Percentiles rank a stretch among this genome's conserved stretches.
phyloP scores from a whole-genome alignment of 139 green algal genomes.

The Haematococcus lacustris region DNA sequence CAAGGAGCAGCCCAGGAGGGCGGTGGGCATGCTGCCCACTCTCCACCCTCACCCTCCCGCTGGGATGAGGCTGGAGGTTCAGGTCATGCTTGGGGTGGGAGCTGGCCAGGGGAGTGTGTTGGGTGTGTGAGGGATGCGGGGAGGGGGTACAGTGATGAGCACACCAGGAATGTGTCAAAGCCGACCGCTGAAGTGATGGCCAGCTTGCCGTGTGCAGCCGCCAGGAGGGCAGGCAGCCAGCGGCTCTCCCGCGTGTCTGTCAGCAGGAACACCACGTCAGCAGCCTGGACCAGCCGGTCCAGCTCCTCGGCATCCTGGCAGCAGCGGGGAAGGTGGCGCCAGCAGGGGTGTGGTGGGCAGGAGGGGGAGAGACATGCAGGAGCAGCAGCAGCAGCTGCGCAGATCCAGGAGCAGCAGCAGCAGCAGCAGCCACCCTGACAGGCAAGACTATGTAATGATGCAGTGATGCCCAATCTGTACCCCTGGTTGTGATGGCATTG shows the following conservation, averaged over 20 bases:
- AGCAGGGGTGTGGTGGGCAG: neutral
- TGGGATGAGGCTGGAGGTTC: too few relatives aligned
- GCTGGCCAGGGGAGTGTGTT: neutral
- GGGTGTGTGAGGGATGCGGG: neutral
- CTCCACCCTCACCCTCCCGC: too few relatives aligned
- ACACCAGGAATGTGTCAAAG: constrained; percentile 80
- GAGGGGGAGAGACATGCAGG: neutral
- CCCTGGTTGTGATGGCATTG: too few relatives aligned
- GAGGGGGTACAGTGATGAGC: neutral
- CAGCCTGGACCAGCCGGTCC: constrained; percentile 47
- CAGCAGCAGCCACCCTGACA: too few relatives aligned
- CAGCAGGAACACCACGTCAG: constrained; percentile 91
- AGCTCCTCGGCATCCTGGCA: constrained; percentile 37
- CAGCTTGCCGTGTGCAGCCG: constrained; percentile 44
- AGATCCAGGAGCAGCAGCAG: too few relatives aligned
- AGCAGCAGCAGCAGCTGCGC: neutral
- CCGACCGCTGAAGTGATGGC: constrained; percentile 89
- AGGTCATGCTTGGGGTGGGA: too few relatives aligned
- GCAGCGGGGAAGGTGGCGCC: neutral
- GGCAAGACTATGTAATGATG: too few relatives aligned
- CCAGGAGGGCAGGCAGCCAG: constrained; percentile 86
- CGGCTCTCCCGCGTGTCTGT: constrained; percentile 91
- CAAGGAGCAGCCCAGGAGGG: too few relatives aligned
- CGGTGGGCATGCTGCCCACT: too few relatives aligned
- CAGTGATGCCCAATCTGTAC: too few relatives aligned